phyloP scores from a whole-genome alignment of 2,329 filamentous ascomycete species.

The Colletotrichum tamarilloi region DNA sequence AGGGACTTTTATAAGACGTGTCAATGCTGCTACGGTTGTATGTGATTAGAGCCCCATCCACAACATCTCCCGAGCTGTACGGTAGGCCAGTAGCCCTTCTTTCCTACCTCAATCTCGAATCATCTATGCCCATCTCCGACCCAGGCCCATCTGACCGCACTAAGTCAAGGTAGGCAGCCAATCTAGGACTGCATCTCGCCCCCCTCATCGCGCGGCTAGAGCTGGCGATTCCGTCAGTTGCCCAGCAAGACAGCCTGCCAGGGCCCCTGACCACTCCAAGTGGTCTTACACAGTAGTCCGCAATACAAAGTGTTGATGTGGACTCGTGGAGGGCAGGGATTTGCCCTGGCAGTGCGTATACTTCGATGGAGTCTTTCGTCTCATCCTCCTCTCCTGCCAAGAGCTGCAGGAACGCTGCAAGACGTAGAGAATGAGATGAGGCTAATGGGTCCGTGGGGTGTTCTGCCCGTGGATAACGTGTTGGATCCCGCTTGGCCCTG shows the following conservation, averaged over 20 bases:
- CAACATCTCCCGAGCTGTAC: not conserved
- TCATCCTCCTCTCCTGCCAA: constrained; percentile 32
- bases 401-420: constrained; percentile 24
- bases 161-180: constrained; percentile 15
- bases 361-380: constrained; percentile 25
- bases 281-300: not conserved
- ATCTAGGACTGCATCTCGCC: constrained; percentile 19
- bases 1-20: constrained; percentile 23
- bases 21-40: not conserved
- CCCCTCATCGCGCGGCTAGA: constrained; percentile 30
- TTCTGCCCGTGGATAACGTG: not conserved
- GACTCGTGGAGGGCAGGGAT: constrained; percentile 12
- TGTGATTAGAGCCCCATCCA: not conserved
- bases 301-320: constrained; percentile 2
- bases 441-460: constrained; percentile 16
- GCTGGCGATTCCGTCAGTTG: constrained; percentile 31
- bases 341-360: not conserved
- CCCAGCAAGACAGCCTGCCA: not conserved
- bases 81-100: not conserved
- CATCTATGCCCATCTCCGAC: constrained; percentile 32
- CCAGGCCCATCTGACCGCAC: constrained; percentile 25
- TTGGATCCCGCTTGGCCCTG: not conserved
- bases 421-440: constrained; percentile 18
- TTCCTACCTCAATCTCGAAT: constrained; percentile 12
- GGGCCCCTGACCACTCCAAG: not conserved